Evolutionary conservation across 768 basidiomycete species (phyloP), one percentile per base, ranked within the genome.

Genomic region (Pulveroboletus sp.): DNA sequence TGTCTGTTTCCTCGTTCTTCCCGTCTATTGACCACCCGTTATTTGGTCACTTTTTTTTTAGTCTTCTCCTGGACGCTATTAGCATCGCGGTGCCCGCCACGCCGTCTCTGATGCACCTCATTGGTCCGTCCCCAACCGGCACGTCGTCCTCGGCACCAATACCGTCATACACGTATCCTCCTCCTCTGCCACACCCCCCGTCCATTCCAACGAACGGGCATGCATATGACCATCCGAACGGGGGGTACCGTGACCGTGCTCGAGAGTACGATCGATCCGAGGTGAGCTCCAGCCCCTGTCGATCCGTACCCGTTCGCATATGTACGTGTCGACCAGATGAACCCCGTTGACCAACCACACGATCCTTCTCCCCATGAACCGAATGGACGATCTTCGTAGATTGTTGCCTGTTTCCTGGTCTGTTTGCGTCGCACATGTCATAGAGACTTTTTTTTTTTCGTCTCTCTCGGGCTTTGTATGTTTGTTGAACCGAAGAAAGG

Each of bases 1-100:
- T 54, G 13, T 26, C 13, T 5, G 17, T 18, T 11, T 13, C 7
- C 43, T 27, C 30, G 28, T 21, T 28, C 38, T 35, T 11, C 11
- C 21, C 4, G 21, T 21, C 21, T 21, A 21, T 21, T 21, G 2
- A 35, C 18, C 31, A 17, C 6, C n/a, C 26, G 15, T 6, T 28
- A 36, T 49, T 24, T 44, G 33, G 11, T 28, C 43, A 14, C 36
- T 10, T 28, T 28, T 27, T n/a, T 21, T 51, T 1, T 10, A 68
- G 66, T 43, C 62, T 68, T 9, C 68, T 68, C 21, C 62, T 68
- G 39, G 66, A 68, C 24, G 66, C 66, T 7, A 68, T 68, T 14
- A 69, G 60, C 49, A 66, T 68, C 39, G 38, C 66, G 7, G 53
- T 69, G 3, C 66, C 68, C 17, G 66, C 56, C 21, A 68, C 63